Conservation (phyloP, 495 filamentous ascomycete genomes). For the Platismatia glauca region DNA sequence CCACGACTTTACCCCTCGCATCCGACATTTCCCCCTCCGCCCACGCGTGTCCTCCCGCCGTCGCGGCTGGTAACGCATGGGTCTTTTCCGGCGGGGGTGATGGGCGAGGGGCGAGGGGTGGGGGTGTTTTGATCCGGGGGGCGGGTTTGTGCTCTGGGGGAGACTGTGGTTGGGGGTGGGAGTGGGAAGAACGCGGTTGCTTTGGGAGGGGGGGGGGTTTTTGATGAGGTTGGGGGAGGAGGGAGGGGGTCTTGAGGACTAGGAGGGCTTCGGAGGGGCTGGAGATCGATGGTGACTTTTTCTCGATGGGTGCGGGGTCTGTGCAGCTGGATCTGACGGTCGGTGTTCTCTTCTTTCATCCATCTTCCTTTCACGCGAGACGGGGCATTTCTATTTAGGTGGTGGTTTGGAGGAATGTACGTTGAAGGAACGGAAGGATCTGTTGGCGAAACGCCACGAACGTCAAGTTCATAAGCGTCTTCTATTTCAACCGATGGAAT, state of each 20-base stretch:
- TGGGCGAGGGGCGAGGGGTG: conserved; percentile 16
- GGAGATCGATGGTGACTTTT: neutral
- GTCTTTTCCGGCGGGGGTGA: conserved; percentile 13
- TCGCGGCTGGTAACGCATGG: conserved; percentile 19
- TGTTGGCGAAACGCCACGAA: neutral
- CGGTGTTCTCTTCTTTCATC: too few species aligned
- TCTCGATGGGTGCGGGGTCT: too few species aligned
- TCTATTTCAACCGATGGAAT: neutral
- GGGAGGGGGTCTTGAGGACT: neutral
- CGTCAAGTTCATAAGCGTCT: neutral
- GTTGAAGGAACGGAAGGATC: neutral
- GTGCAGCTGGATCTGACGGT: too few species aligned
- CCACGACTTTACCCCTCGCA: neutral
- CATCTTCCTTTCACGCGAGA: neutral
- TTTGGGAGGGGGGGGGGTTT: neutral
- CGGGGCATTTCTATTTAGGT: neutral
- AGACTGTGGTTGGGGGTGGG: too few species aligned
- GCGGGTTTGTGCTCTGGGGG: conserved; percentile 2
- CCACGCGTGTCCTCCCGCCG: neutral
- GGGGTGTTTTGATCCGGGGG: conserved; percentile 21
- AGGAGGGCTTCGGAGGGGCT: neutral
- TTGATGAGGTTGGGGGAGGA: neutral
- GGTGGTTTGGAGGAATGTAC: neutral
- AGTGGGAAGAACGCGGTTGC: neutral
- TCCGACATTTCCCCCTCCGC: neutral